Conservation (phyloP, 352 stramenopile species). For the Phytophthora cactorum region DNA sequence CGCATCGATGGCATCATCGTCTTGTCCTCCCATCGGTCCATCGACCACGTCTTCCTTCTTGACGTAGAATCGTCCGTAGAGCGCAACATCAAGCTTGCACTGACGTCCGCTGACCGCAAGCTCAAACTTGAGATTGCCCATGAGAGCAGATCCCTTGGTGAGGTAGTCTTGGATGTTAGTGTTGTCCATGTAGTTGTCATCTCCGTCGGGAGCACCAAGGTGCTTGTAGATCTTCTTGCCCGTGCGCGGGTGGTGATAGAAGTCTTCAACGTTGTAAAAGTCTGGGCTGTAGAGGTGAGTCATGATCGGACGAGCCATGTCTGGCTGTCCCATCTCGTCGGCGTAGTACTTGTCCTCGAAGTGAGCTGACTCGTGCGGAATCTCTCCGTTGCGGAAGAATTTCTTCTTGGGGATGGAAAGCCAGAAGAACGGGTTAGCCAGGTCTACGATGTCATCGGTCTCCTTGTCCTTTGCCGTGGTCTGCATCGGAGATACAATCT, state of each 20-base stretch:
- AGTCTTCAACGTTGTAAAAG: neutral
- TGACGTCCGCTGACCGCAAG: constrained; percentile 1
- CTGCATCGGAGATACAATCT: too few relatives aligned
- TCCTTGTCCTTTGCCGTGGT: too few relatives aligned
- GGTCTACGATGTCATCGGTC: too few relatives aligned
- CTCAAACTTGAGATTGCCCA: constrained; percentile 1
- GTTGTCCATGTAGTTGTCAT: neutral
- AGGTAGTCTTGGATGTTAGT: neutral
- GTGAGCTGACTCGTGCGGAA: neutral
- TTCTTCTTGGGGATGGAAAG: neutral
- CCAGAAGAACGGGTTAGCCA: neutral
- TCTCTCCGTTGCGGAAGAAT: neutral
- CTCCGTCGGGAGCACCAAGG: neutral
- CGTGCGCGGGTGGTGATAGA: neutral
- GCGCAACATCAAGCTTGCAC: constrained; percentile 3
- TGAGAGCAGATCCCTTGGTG: neutral
- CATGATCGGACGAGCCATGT: neutral
- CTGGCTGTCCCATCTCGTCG: neutral
- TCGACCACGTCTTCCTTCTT: too few relatives aligned
- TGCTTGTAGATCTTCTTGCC: neutral
- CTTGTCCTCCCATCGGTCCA: too few relatives aligned
- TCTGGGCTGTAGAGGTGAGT: neutral
- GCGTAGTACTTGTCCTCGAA: neutral
- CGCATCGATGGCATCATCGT: too few relatives aligned
- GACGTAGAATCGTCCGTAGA: too few relatives aligned